phyloP scores from a whole-genome alignment of 148 eudicot species.

The Vaccinium myrtillus region DNA sequence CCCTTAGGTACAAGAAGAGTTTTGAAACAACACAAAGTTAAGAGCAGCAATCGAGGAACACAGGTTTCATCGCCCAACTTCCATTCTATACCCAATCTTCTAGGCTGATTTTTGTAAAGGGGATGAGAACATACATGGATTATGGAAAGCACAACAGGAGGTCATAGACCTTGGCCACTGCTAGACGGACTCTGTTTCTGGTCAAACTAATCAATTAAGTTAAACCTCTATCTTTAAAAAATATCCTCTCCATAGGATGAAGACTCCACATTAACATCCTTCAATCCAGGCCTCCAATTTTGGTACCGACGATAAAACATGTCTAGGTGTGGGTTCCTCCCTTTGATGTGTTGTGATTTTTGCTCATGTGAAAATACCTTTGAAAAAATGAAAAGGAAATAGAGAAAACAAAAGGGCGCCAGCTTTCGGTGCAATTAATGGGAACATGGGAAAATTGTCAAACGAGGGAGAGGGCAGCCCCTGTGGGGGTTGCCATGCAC shows the following conservation, averaged over 20 bases:
- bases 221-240: not conserved
- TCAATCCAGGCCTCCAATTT: not conserved
- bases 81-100: not conserved
- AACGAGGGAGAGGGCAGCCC: no score
- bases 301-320: not conserved
- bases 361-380: no score
- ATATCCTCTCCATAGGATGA: not conserved
- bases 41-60: not conserved
- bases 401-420: no score
- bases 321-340: not conserved
- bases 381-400: no score
- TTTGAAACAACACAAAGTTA: not conserved
- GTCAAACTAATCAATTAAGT: not conserved
- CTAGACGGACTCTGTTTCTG: not conserved
- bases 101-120: not conserved
- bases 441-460: no score
- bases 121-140: not conserved
- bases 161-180: not conserved
- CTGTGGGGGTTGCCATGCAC: no score
- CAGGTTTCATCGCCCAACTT: not conserved
- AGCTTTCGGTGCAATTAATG: no score
- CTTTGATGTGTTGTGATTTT: not conserved
- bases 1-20: not conserved
- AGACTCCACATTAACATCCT: not conserved
- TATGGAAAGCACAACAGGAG: not conserved